Base-by-base conservation (phyloP, 106 monocot genomes). In the Allium cepa region DNA sequence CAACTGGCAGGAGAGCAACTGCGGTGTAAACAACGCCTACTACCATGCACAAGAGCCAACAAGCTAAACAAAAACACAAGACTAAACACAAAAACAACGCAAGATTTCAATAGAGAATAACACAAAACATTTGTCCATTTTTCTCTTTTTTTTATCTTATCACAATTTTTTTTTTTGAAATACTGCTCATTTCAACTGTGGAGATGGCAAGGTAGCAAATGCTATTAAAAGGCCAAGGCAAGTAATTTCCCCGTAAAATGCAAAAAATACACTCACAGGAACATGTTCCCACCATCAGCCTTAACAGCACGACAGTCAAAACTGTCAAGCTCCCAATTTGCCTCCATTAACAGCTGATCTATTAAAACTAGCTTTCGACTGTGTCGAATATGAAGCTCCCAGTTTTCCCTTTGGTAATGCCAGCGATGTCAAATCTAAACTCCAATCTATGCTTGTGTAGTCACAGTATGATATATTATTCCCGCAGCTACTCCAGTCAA, bases 361-460 rank as follows among this genome's bases (percentile, higher is more conserved):
- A 8, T 58, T 36, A 36, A 36, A 36, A 36, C 36, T 10, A 36
- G 67, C 26, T 52, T 66, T 79, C 15, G 67, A 13, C n/a, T 50
- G 27, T 9, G 53, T 51, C 36, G 36, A 36, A 26, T 53, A 53
- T 67, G 67, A 53, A 12, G 52, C 26, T 11, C 53, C 27, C 67
- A 50, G 53, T 7, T 26, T 26, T 9, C 53, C 53, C 2, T 67
- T 53, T 49, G 78, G 55, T 16, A 75, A 71, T 2, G 68, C n/a
- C 66, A 46, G 47, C 0, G 78, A 58, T 14, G 80, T 68, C 17
- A 66, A 48, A 47, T 92, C 84, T 10, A 86, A 46, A 75, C 92
- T 92, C 96, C 96, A 97, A 68, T 97, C 96, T 73, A 97, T 82
- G 59, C 76, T 76, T n/a, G 86, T 80, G 64, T 89, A 97, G 72